phyloP scores from a whole-genome alignment of 2,329 filamentous ascomycete species.

The Dothistroma pini region DNA sequence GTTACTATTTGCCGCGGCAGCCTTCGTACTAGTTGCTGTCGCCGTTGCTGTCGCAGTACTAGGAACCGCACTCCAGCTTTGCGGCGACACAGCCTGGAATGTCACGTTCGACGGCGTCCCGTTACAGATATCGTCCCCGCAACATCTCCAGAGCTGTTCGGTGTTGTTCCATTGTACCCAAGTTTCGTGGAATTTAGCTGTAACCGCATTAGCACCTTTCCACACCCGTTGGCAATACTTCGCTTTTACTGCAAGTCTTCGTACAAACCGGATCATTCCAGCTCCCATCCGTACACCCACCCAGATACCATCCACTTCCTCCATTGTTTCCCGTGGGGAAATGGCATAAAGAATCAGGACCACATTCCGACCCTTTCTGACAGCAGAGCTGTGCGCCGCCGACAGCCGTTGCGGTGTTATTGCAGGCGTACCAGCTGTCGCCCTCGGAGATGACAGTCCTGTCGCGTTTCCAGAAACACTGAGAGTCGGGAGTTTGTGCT shows the following conservation, averaged over 20 bases:
- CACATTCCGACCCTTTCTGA: constrained; percentile 1
- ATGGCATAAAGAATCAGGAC: constrained; percentile 1
- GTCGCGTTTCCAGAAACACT: constrained; percentile 3
- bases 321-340: constrained; percentile 1
- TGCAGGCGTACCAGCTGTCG: constrained; percentile 4
- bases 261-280: constrained; percentile 5
- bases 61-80: not conserved
- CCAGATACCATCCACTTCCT: constrained; percentile 3
- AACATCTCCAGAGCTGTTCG: constrained; percentile 1
- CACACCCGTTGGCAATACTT: not conserved
- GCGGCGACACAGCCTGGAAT: constrained; percentile 2
- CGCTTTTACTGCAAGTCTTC: not conserved
- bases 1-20: not conserved
- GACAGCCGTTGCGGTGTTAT: not conserved
- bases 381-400: constrained; percentile 1
- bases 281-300: constrained; percentile 5
- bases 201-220: not conserved
- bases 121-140: constrained; percentile 1
- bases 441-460: not conserved
- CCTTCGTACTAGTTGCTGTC: not conserved
- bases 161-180: constrained; percentile 2
- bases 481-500: constrained; percentile 1
- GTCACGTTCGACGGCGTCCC: not conserved
- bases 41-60: not conserved
- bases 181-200: not conserved